Evolutionary conservation across 1,139 yeast genomes (phyloP).

Genomic region (Waltiozyma solani): DNA sequence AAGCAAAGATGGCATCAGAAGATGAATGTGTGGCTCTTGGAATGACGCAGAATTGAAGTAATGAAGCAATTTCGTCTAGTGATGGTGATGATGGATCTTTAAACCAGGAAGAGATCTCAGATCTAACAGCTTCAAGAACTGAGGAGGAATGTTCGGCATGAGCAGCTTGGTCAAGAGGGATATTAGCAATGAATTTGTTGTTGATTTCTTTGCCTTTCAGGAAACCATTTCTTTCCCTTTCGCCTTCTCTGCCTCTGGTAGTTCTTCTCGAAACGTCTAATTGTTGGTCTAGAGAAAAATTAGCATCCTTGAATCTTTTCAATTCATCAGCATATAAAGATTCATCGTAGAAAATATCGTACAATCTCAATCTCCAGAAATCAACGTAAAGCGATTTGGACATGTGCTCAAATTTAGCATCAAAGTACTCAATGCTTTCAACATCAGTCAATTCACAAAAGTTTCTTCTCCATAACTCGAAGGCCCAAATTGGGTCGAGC

Average conservation of each 20-base stretch:
- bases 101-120: slow-evolving; percentile 10
- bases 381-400: slow-evolving; percentile 38
- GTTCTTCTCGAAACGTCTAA: slow-evolving; percentile 13
- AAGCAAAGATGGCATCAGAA: slow-evolving; percentile 69
- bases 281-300: slow-evolving; percentile 14
- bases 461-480: slow-evolving; percentile 67
- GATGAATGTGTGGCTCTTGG: slow-evolving; percentile 79
- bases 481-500: slow-evolving; percentile 60
- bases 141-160: slow-evolving; percentile 26
- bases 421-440: slow-evolving; percentile 15
- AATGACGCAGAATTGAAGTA: slow-evolving; percentile 57
- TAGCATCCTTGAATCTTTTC: slow-evolving; percentile 21
- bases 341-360: slow-evolving; percentile 56
- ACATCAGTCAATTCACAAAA: neutral
- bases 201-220: slow-evolving; percentile 21
- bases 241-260: slow-evolving; percentile 21
- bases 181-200: slow-evolving; percentile 21
- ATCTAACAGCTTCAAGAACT: slow-evolving; percentile 24
- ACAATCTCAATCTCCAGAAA: slow-evolving; percentile 72
- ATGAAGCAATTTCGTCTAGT: slow-evolving; percentile 21
- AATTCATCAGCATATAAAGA: slow-evolving; percentile 42
- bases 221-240: slow-evolving; percentile 23
- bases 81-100: slow-evolving; percentile 3
- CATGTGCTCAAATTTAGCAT: slow-evolving; percentile 28
- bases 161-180: slow-evolving; percentile 19